Conservation (phyloP, 202 grass and related monocot species). For the Schoenoplectus tabernaemontani region DNA sequence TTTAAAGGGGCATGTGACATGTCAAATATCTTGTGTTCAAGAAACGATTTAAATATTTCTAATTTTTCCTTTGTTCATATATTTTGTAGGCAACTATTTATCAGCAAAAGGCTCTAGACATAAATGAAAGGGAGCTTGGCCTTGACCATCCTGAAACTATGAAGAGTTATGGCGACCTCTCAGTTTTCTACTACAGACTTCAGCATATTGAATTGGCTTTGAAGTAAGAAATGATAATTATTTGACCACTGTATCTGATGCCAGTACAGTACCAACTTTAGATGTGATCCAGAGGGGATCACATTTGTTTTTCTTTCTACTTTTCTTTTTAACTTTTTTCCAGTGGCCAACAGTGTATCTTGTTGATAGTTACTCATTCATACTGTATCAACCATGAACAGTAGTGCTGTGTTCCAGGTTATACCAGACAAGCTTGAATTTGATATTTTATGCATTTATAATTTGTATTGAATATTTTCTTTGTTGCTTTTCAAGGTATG, state of each 20-base stretch:
- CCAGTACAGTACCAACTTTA: background rate
- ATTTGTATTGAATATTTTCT: too few species aligned
- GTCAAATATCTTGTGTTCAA: background rate
- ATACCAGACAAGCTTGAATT: background rate
- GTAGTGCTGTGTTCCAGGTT: background rate
- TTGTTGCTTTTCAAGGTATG: slow-evolving; percentile 55
- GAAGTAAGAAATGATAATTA: slow-evolving; percentile 56
- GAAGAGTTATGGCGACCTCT: slow-evolving; percentile 99
- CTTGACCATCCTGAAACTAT: slow-evolving; percentile 99
- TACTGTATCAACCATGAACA: background rate
- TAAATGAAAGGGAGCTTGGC: slow-evolving; percentile 96
- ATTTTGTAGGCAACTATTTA: slow-evolving; percentile 83
- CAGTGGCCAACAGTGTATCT: background rate
- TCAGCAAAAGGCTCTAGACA: slow-evolving; percentile 97
- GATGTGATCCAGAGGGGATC: background rate
- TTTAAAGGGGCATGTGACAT: slow-evolving; percentile 2
- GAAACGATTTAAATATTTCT: background rate
- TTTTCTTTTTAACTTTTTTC: too few species aligned
- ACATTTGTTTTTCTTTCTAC: background rate
- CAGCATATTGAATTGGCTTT: slow-evolving; percentile 99
- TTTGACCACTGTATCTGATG: background rate
- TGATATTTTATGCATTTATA: background rate
- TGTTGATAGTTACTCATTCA: background rate
- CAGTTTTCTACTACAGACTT: slow-evolving; percentile 99
- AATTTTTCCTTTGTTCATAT: slow-evolving; percentile 26